Base-by-base conservation (phyloP, 495 filamentous ascomycete species). In the Daldinia vernicosa region DNA sequence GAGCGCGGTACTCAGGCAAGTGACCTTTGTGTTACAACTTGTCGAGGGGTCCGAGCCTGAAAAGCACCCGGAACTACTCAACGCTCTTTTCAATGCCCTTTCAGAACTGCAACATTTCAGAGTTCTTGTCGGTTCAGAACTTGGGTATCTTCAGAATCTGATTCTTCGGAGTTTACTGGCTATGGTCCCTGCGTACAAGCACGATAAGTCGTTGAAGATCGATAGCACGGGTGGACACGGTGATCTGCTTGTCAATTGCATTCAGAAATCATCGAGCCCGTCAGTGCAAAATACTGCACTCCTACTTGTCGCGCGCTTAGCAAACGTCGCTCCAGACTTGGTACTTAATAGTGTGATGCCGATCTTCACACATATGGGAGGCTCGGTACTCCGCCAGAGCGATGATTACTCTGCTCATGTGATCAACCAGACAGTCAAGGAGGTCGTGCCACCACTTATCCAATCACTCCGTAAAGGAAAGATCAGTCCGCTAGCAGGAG, bases 311-410 rank as follows among this genome's bases (percentile, higher is more conserved):
- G 91, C 93, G 2, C 89, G 86, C 24, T 79, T 98, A 52, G 94
- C 95, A 32, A 88, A 88, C 40, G 91, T 93, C 71, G 91, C 91
- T 0, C 95, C 95, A 1, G 93, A 97, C 74, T 80, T 93, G 24
- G 92, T 99, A 9, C 85, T 98, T 57, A 94, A 99, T 76, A 97
- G 92, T 66, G 92, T 99, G 57, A 98, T 99, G 95, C 96, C 96
- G 6, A 94, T 99, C 37, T 99, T 99, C 80, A 98, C 95, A 0
- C 98, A 97, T 79, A 97, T 98, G 92, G 92, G 93, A 39, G 89
- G 90, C 30, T 95, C 91, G 27, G 89, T 97, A 9, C 86, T 99
- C 22, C 88, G 91, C 32, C 93, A 96, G 80, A 90, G 93, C 67
- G 95, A 99, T 74, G 94, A 98, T 43, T 98, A 95, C 79, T 98